Evolutionary conservation across 306 rosid genomes (phyloP).

Genomic region (Lupinus albus): DNA sequence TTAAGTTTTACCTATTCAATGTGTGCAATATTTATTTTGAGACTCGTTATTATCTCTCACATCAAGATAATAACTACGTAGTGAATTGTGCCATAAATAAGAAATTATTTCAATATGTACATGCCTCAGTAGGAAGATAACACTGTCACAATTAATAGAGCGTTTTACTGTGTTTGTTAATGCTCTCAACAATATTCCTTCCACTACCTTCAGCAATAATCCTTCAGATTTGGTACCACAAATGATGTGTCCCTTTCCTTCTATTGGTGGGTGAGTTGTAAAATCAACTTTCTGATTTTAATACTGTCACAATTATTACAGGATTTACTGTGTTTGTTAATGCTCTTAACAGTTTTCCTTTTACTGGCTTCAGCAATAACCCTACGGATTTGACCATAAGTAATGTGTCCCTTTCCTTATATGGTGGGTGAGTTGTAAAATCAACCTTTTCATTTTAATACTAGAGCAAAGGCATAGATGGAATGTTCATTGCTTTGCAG

Average conservation of each 20-base stretch:
- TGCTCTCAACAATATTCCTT: constrained; percentile 4
- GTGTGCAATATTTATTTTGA: too few relatives aligned
- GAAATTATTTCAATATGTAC: not conserved
- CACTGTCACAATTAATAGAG: not conserved
- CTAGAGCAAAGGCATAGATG: not conserved
- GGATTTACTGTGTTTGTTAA: constrained; percentile 8
- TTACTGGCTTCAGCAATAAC: not conserved
- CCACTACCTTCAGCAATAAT: not conserved
- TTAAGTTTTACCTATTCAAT: too few relatives aligned
- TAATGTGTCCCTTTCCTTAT: constrained; percentile 22
- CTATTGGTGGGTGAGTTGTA: constrained; percentile 12
- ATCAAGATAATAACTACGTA: not conserved
- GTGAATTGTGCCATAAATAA: constrained; percentile 28
- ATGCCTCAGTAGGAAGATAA: constrained; percentile 10
- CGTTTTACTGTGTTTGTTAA: constrained; percentile 7
- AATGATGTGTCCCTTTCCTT: constrained; percentile 23
- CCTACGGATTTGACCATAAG: not conserved
- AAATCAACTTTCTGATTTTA: constrained; percentile 23
- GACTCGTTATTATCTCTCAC: not conserved
- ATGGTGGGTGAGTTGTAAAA: constrained; percentile 20
- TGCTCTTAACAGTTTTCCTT: constrained; percentile 8
- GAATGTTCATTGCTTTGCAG: constrained; percentile 29
- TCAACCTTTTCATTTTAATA: constrained; percentile 19
- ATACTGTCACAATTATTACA: constrained; percentile 1
- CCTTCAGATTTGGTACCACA: not conserved